Evolutionary conservation across 306 rosid species (phyloP).

Genomic region (Fragaria vesca): DNA sequence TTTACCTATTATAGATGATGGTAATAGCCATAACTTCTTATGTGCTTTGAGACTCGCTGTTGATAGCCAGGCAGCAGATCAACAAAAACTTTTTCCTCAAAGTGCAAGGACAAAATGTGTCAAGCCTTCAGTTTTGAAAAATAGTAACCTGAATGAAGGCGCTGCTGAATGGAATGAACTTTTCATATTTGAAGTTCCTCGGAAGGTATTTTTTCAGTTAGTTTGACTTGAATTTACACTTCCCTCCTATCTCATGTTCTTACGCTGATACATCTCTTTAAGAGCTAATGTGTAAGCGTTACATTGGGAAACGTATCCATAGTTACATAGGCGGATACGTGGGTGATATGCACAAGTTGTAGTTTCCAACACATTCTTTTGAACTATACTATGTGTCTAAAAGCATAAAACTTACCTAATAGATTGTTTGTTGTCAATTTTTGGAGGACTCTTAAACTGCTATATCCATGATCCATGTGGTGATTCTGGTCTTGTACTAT

Average conservation of each 20-base stretch:
- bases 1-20: conserved; percentile 78
- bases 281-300: not conserved
- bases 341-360: not conserved
- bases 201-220: conserved; percentile 46
- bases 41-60: conserved; percentile 93
- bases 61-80: conserved; percentile 81
- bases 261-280: not conserved
- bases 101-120: conserved; percentile 98
- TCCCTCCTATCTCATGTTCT: not conserved
- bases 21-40: conserved; percentile 89
- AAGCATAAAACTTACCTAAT: not conserved
- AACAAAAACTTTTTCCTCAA: conserved; percentile 96
- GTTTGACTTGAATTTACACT: not conserved
- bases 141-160: conserved; percentile 49
- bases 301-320: not conserved
- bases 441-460: not conserved
- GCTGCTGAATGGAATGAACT: conserved; percentile 89
- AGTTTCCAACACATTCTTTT: not conserved
- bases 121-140: conserved; percentile 57
- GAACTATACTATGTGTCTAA: not conserved
- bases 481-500: not conserved
- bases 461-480: not conserved
- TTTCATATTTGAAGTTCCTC: conserved; percentile 91
- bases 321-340: not conserved
- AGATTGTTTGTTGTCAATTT: not conserved